Conservation (phyloP, 1,284 basidiomycete species). For the Sanghuangporus baumii region DNA sequence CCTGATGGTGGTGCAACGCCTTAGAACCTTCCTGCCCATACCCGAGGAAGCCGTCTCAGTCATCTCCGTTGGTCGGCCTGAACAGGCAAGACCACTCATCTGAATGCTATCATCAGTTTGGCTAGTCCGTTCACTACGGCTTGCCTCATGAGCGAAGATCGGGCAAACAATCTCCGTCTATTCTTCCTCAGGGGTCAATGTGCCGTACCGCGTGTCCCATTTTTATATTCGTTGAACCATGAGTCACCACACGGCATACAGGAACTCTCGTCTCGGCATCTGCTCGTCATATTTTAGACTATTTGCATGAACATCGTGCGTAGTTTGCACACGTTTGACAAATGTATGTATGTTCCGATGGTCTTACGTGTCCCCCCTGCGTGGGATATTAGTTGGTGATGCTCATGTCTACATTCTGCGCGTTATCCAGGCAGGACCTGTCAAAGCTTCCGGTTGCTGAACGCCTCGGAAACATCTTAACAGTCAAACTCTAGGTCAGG, state of each 20-base stretch:
- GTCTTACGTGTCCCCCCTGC: no score
- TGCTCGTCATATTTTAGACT: no score
- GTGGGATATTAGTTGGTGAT: no score
- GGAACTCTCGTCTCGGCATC: not conserved
- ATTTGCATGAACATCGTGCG: no score
- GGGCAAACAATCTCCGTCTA: not conserved
- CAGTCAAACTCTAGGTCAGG: no score
- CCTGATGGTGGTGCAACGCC: not conserved
- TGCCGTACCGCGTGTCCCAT: not conserved
- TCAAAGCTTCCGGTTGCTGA: no score
- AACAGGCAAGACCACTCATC: not conserved
- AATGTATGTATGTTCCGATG: no score
- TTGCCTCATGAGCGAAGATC: not conserved
- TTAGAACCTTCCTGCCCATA: not conserved
- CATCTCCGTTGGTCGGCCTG: not conserved
- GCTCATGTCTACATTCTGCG: no score
- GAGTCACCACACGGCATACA: not conserved
- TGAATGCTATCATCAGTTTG: not conserved
- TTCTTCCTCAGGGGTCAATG: not conserved
- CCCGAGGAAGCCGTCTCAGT: not conserved
- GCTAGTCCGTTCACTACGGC: not conserved
- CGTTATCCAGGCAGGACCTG: no score
- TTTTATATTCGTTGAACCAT: not conserved
- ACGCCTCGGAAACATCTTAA: no score
- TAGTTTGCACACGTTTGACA: no score